phyloP scores from a whole-genome alignment of 2,329 filamentous ascomycete genomes.

The Aspergillus carbonarius region DNA sequence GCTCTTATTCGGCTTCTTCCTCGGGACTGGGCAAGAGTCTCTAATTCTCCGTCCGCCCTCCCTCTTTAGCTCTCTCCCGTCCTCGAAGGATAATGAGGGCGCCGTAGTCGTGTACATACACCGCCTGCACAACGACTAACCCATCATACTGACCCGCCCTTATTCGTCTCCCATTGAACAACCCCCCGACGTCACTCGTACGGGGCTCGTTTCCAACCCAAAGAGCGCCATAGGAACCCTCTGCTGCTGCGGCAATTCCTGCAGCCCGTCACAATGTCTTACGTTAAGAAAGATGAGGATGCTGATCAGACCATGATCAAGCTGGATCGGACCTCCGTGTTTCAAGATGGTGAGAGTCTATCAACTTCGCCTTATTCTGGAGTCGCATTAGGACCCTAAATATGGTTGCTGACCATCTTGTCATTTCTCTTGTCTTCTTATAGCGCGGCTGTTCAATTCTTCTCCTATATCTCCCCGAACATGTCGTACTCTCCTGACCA shows the following conservation, averaged over 20 bases:
- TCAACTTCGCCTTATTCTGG: conserved; percentile 23
- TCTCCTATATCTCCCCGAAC: conserved; percentile 94
- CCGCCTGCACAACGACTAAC: conserved; percentile 21
- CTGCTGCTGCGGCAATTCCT: conserved; percentile 30
- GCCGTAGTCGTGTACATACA: conserved; percentile 27
- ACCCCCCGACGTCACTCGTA: conserved; percentile 25
- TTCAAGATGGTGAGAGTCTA: conserved; percentile 80
- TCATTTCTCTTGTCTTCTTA: conserved; percentile 3
- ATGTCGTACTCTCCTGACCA: conserved; percentile 96
- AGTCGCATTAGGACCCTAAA: conserved; percentile 15
- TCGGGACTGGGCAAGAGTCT: not conserved
- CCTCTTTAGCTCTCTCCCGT: not conserved
- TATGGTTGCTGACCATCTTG: conserved; percentile 20
- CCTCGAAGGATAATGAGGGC: conserved; percentile 31
- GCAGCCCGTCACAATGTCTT: conserved; percentile 67
- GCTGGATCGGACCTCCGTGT: conserved; percentile 96
- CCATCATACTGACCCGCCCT: conserved; percentile 24
- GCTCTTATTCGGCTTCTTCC: conserved; percentile 1
- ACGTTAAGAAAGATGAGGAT: conserved; percentile 99
- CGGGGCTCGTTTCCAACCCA: conserved; percentile 11
- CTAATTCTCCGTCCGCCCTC: not conserved
- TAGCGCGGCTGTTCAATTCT: conserved; percentile 95
- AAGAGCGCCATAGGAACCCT: conserved; percentile 13
- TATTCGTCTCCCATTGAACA: conserved; percentile 22
- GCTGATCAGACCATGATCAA: conserved; percentile 90